These are phyloP conservation scores for Chlorella ohadii DNA, from an alignment of 139 green algal genomes.

Conservation along the genomic window DNA sequence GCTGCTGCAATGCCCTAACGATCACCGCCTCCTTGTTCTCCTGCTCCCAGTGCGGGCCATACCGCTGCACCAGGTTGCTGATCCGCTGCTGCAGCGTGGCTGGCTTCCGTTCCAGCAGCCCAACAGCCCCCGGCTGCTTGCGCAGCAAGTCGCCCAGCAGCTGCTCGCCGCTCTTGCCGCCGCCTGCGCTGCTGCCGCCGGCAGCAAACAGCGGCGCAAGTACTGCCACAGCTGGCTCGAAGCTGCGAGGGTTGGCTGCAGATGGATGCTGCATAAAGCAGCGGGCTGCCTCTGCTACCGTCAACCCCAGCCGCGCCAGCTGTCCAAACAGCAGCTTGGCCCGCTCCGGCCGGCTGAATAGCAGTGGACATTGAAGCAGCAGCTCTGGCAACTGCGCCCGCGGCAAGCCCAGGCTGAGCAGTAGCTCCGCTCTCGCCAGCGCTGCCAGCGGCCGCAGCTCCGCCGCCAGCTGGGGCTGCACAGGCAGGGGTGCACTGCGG, in stretches of 20 bases:
- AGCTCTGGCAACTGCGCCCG: background rate
- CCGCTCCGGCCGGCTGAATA: conserved; percentile 15
- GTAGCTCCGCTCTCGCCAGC: background rate
- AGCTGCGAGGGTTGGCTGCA: background rate
- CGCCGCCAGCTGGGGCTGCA: too few relatives aligned
- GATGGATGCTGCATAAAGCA: background rate
- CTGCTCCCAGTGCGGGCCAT: background rate
- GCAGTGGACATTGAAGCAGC: background rate
- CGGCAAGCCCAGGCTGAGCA: background rate
- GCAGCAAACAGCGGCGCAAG: background rate
- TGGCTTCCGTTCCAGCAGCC: background rate
- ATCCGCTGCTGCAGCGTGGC: background rate
- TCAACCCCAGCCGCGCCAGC: conserved; percentile 11
- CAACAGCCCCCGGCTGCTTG: background rate
- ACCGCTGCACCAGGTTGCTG: background rate
- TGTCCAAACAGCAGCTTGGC: conserved; percentile 10
- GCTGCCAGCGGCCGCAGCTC: too few relatives aligned
- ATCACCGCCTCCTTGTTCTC: background rate
- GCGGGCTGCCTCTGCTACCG: background rate
- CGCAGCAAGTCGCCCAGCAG: background rate
- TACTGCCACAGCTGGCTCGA: background rate
- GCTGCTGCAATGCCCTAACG: too few relatives aligned
- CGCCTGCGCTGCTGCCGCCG: background rate
- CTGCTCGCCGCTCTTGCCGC: background rate
- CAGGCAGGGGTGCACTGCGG: too few relatives aligned